A percentile compares a stretch with the other conserved stretches of the same genome.
These are phyloP conservation scores for Inosperma sp. DNA, from an alignment of 768 basidiomycete genomes.

Conservation along the genomic window DNA sequence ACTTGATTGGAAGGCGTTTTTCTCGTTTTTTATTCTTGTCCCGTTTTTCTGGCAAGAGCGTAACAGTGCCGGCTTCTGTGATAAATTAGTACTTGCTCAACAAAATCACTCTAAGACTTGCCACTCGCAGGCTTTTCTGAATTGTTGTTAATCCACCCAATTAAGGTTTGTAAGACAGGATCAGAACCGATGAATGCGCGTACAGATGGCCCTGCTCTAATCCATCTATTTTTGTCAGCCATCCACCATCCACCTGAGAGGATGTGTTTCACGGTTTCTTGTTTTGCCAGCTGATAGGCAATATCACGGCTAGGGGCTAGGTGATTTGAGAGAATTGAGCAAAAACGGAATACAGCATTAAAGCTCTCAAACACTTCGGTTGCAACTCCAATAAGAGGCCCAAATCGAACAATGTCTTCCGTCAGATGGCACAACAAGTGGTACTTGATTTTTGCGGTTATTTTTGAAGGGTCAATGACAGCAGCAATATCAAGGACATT, in stretches of 20 bases:
- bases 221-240: not conserved
- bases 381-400: conserved; percentile 24
- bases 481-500: conserved; percentile 34
- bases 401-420: conserved; percentile 26
- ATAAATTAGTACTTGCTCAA: not conserved
- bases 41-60: not conserved
- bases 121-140: not conserved
- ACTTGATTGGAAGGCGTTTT: not conserved
- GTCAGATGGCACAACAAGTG: conserved; percentile 27
- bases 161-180: conserved; percentile 4
- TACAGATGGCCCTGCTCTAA: not conserved
- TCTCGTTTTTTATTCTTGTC: not conserved
- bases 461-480: conserved; percentile 27
- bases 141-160: not conserved
- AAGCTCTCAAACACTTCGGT: conserved; percentile 33
- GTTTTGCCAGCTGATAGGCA: conserved; percentile 22
- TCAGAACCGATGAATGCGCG: not conserved
- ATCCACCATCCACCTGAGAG: conserved; percentile 21
- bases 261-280: conserved; percentile 23
- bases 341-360: conserved; percentile 35
- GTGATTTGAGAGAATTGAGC: conserved; percentile 35
- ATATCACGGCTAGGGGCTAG: conserved; percentile 36
- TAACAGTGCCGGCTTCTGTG: not conserved
- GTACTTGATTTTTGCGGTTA: conserved; percentile 27
- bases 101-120: too few species aligned